Base-by-base conservation (phyloP, 805 yeast species). In the Zygosaccharomyces bailii region DNA sequence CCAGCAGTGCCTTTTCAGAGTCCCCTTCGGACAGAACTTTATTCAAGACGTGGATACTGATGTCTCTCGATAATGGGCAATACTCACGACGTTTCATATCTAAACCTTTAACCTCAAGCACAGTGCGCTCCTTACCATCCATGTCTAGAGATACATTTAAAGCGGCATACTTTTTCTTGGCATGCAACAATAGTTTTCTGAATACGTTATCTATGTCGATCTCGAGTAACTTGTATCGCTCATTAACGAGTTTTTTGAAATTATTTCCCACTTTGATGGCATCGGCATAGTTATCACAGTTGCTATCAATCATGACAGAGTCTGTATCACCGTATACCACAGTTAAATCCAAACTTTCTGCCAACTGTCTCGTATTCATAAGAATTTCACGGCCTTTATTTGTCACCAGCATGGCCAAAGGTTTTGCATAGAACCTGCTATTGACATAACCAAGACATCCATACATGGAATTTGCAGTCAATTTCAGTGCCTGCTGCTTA, bases 381-480 rank as follows among this genome's bases (percentile, higher is more conserved):
- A 93, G 76, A 63, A 90, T 88, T 64, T 93, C 98, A 70, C 99
- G 79, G 58, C 99, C 99, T 65, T 90, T 87, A 56, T 82, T 84
- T 2, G 99, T 93, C 46, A 89, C 96, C 57, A 93, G 72, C 90
- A 87, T 87, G 4, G 99, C 99, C 55, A 93, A 72, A 0, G 98
- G 96, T 59, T 86, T 84, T 9, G 99, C 99, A 60, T 90, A 91
- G 65, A 93, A 93, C 58, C 99, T 77, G 17, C 97, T 88, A 56
- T 84, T 78, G 5, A 84, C 85, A 64, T 82, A 90, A 54, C 99
- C 99, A 56, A 93, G 75, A 76, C 98, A 93, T 61, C 99, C 99
- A 69, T 93, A 93, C 97, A 93, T 91, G n/a, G 99, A 93, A 67
- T 93, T 93, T 21, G 99, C 99, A 2, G 99, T 95, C 61, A 93